Evolutionary conservation across 2,329 filamentous ascomycete species (phyloP).

Genomic region (Talaromyces albobiverticillius): DNA sequence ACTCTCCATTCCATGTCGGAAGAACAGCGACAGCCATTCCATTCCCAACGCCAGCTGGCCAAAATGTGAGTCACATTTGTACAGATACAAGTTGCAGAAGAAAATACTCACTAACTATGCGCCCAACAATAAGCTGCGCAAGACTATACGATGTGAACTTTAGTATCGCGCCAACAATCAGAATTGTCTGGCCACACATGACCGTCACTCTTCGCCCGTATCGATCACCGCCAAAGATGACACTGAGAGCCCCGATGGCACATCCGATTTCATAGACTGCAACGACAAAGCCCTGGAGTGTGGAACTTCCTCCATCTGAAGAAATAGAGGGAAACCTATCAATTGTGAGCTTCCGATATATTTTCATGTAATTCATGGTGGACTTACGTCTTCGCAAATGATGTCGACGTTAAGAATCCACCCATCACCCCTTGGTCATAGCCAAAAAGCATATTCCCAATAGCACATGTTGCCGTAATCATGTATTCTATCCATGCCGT

Average conservation of each 20-base stretch:
- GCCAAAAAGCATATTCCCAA: conserved; percentile 6
- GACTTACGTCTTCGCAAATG: neutral
- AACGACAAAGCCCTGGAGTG: conserved; percentile 4
- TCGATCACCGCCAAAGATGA: conserved; percentile 3
- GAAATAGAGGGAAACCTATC: neutral
- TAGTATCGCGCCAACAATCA: conserved; percentile 59
- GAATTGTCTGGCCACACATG: conserved; percentile 37
- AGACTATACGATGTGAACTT: conserved; percentile 52
- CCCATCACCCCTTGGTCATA: conserved; percentile 10
- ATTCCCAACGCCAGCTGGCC: conserved; percentile 46
- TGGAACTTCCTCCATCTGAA: neutral
- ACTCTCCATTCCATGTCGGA: conserved; percentile 22
- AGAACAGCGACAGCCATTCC: conserved; percentile 23
- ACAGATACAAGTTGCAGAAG: too few relatives aligned
- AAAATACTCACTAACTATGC: conserved; percentile 35
- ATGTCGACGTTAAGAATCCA: conserved; percentile 5
- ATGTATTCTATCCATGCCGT: neutral
- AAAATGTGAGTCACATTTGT: too few relatives aligned
- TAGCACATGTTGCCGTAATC: conserved; percentile 1
- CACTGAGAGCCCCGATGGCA: conserved; percentile 6
- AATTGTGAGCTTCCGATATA: neutral
- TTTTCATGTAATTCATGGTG: too few relatives aligned
- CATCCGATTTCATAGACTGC: conserved; percentile 10
- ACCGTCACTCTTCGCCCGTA: conserved; percentile 2
- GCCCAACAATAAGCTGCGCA: conserved; percentile 56